A percentile compares a stretch with the other conserved stretches of the same genome.
Evolutionary conservation across 805 yeast genomes (phyloP).

Genomic region (Hanseniaspora lachancei): DNA sequence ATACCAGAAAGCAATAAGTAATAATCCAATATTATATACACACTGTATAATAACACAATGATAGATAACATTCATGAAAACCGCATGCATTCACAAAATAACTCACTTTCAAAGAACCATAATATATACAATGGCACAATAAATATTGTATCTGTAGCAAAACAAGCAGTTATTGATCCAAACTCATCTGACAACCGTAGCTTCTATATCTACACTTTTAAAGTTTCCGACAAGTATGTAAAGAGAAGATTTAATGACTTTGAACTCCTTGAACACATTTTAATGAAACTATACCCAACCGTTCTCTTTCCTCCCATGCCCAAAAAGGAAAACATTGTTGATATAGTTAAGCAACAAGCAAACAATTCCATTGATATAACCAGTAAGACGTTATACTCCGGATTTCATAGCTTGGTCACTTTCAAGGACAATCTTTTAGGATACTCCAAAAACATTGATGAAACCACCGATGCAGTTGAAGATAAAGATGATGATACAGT

Average conservation of each 20-base stretch:
- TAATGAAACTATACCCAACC: constrained; percentile 67
- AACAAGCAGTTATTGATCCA: neutral
- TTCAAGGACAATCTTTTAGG: constrained; percentile 5
- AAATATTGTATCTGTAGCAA: neutral
- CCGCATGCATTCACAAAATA: neutral
- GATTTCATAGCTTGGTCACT: neutral
- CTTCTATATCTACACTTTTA: constrained; percentile 62
- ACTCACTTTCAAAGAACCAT: neutral
- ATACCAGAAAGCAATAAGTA: no score
- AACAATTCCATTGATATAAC: constrained; percentile 8
- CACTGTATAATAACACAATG: no score
- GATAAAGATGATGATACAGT: neutral
- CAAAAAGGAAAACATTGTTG: constrained; percentile 42
- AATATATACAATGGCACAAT: neutral
- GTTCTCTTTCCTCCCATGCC: constrained; percentile 89
- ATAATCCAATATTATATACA: no score
- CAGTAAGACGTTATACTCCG: constrained; percentile 3
- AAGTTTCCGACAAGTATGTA: constrained; percentile 39
- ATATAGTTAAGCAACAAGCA: constrained; percentile 12
- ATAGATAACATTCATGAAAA: neutral
- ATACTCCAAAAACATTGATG: neutral
- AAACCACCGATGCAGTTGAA: neutral
- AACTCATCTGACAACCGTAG: constrained; percentile 8
- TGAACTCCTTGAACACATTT: constrained; percentile 59
- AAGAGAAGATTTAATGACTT: constrained; percentile 85